A percentile compares a stretch with the other conserved stretches of the same genome.
These are phyloP conservation scores for Silene noctiflora DNA, from an alignment of 179 eudicot species.

Conservation along the genomic window DNA sequence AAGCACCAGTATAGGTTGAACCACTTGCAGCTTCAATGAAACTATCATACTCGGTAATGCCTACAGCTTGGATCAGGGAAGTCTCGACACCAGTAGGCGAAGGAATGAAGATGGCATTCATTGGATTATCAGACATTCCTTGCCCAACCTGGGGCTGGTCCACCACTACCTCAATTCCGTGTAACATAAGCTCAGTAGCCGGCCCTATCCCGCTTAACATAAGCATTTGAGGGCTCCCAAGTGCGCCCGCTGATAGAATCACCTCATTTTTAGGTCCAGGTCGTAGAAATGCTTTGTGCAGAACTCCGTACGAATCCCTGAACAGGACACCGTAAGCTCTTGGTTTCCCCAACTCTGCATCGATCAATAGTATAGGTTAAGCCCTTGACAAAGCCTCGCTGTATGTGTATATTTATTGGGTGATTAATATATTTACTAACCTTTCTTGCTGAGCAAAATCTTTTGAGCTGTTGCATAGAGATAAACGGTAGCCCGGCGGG, in stretches of 20 bases:
- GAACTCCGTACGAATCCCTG: slow-evolving; percentile 44
- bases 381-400: neutral
- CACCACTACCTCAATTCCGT: slow-evolving; percentile 44
- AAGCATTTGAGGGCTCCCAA: slow-evolving; percentile 78
- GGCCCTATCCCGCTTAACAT: slow-evolving; percentile 90
- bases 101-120: slow-evolving; percentile 58
- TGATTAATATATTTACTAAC: slow-evolving; percentile 26
- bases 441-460: slow-evolving; percentile 47
- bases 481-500: slow-evolving; percentile 39
- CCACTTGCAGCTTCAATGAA: slow-evolving; percentile 66
- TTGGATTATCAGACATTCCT: slow-evolving; percentile 82
- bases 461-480: slow-evolving; percentile 58
- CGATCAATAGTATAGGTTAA: neutral
- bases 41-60: slow-evolving; percentile 46
- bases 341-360: slow-evolving; percentile 38
- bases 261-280: slow-evolving; percentile 48
- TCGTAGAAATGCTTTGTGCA: slow-evolving; percentile 51
- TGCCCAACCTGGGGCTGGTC: slow-evolving; percentile 77
- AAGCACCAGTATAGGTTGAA: slow-evolving; percentile 29
- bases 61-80: slow-evolving; percentile 64
- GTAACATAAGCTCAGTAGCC: slow-evolving; percentile 39
- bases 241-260: slow-evolving; percentile 69
- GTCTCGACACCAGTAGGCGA: slow-evolving; percentile 52
- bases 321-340: slow-evolving; percentile 57
- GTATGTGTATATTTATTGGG: neutral